These are phyloP conservation scores for Glutinoglossum americanum DNA, from an alignment of 495 filamentous ascomycete species.

Conservation along the genomic window DNA sequence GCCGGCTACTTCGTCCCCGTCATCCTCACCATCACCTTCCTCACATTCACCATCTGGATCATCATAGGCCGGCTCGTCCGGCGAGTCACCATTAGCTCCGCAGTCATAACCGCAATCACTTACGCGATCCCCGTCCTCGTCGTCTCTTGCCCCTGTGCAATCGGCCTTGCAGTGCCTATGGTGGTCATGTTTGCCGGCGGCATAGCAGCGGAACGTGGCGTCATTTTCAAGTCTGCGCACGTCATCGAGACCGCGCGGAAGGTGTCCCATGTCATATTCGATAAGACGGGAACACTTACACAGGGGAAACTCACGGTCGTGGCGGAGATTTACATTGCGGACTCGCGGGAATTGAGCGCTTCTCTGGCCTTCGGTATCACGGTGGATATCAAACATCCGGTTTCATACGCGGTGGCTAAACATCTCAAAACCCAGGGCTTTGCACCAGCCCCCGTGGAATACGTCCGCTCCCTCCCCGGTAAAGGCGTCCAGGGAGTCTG, in stretches of 20 bases:
- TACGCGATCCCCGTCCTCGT: conserved; percentile 54
- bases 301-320: conserved; percentile 33
- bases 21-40: conserved; percentile 31
- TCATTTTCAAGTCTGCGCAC: conserved; percentile 47
- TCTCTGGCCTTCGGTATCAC: conserved; percentile 25
- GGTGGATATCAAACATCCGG: conserved; percentile 38
- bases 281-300: conserved; percentile 69
- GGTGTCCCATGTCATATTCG: conserved; percentile 50
- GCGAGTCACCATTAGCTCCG: conserved; percentile 21
- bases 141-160: conserved; percentile 65
- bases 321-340: conserved; percentile 16
- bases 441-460: conserved; percentile 14
- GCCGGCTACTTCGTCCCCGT: conserved; percentile 45
- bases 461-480: conserved; percentile 28
- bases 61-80: conserved; percentile 29
- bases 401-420: conserved; percentile 34
- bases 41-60: conserved; percentile 40
- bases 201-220: conserved; percentile 40
- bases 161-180: conserved; percentile 65
- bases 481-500: conserved; percentile 24
- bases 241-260: conserved; percentile 42
- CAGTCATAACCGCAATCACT: conserved; percentile 42
- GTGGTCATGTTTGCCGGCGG: conserved; percentile 52
- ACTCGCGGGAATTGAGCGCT: neutral
- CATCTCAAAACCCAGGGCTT: conserved; percentile 23